Percentiles rank a stretch among this genome's conserved stretches.
Conservation (phyloP, 2,329 filamentous ascomycete genomes). For the Ophiosphaerella korrae region DNA sequence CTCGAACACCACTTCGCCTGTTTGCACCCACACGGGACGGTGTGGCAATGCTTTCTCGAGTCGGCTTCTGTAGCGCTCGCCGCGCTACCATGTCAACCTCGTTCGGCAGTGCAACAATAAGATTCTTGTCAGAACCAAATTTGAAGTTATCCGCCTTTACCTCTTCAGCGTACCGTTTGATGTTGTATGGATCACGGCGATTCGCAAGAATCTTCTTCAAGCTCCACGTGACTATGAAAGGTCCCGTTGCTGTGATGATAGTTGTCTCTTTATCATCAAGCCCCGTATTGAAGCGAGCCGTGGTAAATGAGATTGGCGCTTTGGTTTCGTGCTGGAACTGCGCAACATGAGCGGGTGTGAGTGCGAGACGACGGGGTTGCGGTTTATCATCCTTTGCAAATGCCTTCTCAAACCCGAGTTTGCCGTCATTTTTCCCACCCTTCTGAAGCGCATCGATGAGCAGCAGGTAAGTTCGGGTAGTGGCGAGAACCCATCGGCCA, state of each 20-base stretch:
- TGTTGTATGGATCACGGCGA: conserved; percentile 86
- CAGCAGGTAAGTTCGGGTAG: conserved; percentile 90
- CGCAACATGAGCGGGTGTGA: conserved; percentile 90
- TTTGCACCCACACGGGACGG: conserved; percentile 55
- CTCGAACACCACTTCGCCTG: conserved; percentile 48
- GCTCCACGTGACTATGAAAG: conserved; percentile 96
- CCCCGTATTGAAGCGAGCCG: conserved; percentile 92
- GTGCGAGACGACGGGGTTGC: conserved; percentile 84
- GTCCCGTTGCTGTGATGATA: conserved; percentile 94
- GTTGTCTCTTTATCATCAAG: conserved; percentile 82
- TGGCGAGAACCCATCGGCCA: conserved; percentile 92
- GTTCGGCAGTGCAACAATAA: conserved; percentile 94
- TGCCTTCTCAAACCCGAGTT: conserved; percentile 93
- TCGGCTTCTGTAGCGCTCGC: conserved; percentile 81
- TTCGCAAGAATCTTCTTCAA: conserved; percentile 85
- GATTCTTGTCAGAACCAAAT: conserved; percentile 95
- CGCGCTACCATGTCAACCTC: conserved; percentile 98
- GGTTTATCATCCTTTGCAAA: conserved; percentile 94
- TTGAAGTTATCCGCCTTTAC: conserved; percentile 99
- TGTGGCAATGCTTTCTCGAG: conserved; percentile 86
- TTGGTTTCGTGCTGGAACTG: conserved; percentile 98
- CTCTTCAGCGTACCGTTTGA: conserved; percentile 94
- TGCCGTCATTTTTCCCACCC: conserved; percentile 92
- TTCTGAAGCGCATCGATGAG: conserved; percentile 92
- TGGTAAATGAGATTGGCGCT: conserved; percentile 82